Conservation (phyloP, 495 filamentous ascomycete species). For the Podospora conica region DNA sequence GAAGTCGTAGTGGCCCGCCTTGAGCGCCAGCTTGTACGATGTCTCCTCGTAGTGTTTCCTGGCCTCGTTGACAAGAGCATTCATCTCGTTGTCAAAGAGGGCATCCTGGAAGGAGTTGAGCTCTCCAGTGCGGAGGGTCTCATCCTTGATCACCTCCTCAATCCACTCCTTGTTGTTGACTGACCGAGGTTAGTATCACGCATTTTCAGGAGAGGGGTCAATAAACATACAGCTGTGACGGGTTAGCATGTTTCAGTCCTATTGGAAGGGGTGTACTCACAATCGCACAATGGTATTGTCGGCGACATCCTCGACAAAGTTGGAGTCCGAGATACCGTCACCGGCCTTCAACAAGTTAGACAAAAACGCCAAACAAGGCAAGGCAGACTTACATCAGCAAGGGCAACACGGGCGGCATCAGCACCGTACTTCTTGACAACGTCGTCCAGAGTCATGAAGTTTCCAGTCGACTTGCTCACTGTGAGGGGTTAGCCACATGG, state of each 20-base stretch:
- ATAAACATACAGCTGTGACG: not conserved
- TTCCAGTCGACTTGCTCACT: slow-evolving; percentile 87
- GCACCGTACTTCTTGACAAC: slow-evolving; percentile 88
- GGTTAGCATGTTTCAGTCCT: not conserved
- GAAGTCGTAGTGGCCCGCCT: slow-evolving; percentile 86
- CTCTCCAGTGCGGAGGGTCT: slow-evolving; percentile 63
- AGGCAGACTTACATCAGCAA: slow-evolving; percentile 62
- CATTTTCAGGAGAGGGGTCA: not conserved
- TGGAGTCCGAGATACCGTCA: slow-evolving; percentile 91
- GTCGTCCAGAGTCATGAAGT: slow-evolving; percentile 88
- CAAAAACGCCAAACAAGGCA: not conserved
- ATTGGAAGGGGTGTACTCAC: slow-evolving; percentile 29
- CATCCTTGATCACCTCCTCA: slow-evolving; percentile 71
- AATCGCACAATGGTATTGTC: slow-evolving; percentile 84
- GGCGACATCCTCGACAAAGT: slow-evolving; percentile 93
- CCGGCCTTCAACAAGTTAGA: slow-evolving; percentile 45
- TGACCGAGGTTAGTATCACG: not conserved
- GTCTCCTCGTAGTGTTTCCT: slow-evolving; percentile 69
- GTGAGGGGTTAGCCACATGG: not conserved
- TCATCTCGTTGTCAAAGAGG: slow-evolving; percentile 92
- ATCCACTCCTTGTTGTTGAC: slow-evolving; percentile 82
- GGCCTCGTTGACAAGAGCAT: slow-evolving; percentile 69
- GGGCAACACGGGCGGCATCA: slow-evolving; percentile 82
- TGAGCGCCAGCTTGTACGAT: slow-evolving; percentile 86
- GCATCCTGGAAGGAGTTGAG: slow-evolving; percentile 77